phyloP scores from a whole-genome alignment of 2,329 filamentous ascomycete species.

The Xylaria arbuscula region DNA sequence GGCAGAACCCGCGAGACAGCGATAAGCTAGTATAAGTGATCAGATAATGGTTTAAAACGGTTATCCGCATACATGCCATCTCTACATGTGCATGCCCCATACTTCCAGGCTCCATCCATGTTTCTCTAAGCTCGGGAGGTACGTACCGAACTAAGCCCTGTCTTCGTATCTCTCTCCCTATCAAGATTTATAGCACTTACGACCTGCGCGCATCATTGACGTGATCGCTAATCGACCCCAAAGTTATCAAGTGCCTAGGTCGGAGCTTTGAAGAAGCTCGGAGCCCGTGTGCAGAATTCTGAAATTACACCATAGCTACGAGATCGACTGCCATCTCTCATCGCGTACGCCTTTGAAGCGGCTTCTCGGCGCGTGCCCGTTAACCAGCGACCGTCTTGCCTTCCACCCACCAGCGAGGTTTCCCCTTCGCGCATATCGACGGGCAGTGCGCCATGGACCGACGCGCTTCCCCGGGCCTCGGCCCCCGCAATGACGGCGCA shows the following conservation, averaged over 20 bases:
- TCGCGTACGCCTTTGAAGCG: background rate
- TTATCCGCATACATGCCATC: too few species aligned
- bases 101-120: too few species aligned
- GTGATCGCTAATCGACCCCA: background rate
- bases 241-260: background rate
- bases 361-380: background rate
- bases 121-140: too few species aligned
- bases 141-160: too few species aligned
- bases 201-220: background rate
- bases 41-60: too few species aligned
- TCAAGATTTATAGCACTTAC: background rate
- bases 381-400: conserved; percentile 1
- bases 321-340: background rate
- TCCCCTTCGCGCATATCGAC: background rate
- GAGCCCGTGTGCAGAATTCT: background rate
- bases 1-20: conserved; percentile 52
- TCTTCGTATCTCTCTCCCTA: background rate
- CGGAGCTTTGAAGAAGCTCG: background rate
- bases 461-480: conserved; percentile 63
- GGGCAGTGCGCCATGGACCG: conserved; percentile 61
- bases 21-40: background rate
- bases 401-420: background rate
- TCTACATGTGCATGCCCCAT: too few species aligned
- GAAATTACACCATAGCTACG: background rate
- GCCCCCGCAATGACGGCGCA: conserved; percentile 65